phyloP scores from a whole-genome alignment of 2,329 filamentous ascomycete genomes.

The Canariomyces notabilis region DNA sequence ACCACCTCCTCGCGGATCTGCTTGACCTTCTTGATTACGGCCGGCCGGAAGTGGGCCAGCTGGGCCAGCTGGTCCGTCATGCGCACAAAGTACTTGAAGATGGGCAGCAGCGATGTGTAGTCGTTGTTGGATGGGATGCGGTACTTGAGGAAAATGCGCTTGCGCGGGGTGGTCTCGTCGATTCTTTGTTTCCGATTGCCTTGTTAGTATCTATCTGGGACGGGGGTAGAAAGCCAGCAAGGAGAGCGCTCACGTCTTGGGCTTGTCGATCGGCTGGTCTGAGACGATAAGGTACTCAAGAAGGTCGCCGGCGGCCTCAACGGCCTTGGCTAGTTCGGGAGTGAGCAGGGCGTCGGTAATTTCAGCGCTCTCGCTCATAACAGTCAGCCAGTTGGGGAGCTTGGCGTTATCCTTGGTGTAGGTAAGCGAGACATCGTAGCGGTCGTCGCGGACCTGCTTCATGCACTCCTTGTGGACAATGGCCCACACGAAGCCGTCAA shows the following conservation, averaged over 20 bases:
- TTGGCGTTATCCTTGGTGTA: conserved; percentile 89
- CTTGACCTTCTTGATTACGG: conserved; percentile 82
- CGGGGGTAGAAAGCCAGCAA: background rate
- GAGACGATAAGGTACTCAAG: conserved; percentile 85
- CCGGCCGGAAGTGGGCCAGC: conserved; percentile 77
- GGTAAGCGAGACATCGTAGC: conserved; percentile 91
- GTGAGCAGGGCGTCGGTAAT: conserved; percentile 85
- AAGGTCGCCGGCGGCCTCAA: conserved; percentile 70
- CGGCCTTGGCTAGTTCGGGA: conserved; percentile 75
- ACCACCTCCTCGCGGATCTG: conserved; percentile 74
- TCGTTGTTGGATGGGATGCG: conserved; percentile 60
- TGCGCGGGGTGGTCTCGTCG: conserved; percentile 77
- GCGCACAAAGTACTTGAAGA: conserved; percentile 78
- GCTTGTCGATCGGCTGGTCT: conserved; percentile 85
- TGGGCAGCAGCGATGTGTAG: conserved; percentile 62
- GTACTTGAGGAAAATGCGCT: conserved; percentile 78
- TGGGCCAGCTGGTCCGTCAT: conserved; percentile 77
- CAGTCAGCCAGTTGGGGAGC: conserved; percentile 81
- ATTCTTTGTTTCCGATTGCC: conserved; percentile 51
- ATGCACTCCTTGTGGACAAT: conserved; percentile 93
- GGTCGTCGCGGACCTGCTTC: conserved; percentile 82
- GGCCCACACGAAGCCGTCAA: conserved; percentile 90
- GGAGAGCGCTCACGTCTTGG: conserved; percentile 62
- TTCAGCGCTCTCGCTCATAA: conserved; percentile 97
- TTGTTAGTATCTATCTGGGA: background rate